These are phyloP conservation scores for Trichoderma atrobrunneum DNA, from an alignment of 2,329 filamentous ascomycete genomes.

Conservation along the genomic window DNA sequence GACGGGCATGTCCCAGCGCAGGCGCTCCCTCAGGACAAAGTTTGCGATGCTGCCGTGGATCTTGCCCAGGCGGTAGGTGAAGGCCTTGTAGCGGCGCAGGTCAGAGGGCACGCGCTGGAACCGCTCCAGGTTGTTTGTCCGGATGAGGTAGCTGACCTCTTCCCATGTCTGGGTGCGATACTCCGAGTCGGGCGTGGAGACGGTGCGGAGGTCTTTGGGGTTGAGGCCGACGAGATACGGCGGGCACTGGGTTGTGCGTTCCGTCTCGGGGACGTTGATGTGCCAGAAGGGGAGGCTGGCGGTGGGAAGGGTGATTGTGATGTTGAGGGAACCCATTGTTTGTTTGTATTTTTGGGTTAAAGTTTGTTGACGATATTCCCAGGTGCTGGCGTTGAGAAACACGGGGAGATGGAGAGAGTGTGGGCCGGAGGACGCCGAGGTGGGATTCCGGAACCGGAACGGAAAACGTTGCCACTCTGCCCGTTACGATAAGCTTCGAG, in stretches of 20 bases:
- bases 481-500: neutral
- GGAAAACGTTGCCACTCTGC: constrained; percentile 2
- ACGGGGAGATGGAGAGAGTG: neutral
- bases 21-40: constrained; percentile 68
- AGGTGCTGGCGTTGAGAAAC: neutral
- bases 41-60: constrained; percentile 73
- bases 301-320: constrained; percentile 24
- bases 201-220: constrained; percentile 66
- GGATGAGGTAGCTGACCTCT: constrained; percentile 61
- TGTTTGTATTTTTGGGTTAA: neutral
- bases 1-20: constrained; percentile 62
- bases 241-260: constrained; percentile 67
- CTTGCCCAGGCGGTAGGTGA: constrained; percentile 59
- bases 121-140: constrained; percentile 64
- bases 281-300: constrained; percentile 68
- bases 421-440: neutral
- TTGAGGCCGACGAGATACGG: constrained; percentile 62
- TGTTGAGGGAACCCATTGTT: constrained; percentile 37
- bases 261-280: constrained; percentile 65
- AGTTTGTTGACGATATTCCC: neutral
- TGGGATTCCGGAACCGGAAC: constrained; percentile 5
- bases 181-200: constrained; percentile 66
- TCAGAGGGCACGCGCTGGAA: constrained; percentile 78
- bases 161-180: constrained; percentile 67
- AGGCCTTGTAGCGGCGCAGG: constrained; percentile 73